Base-by-base conservation (phyloP, 345 rosid genomes). In the Microcos paniculata region DNA sequence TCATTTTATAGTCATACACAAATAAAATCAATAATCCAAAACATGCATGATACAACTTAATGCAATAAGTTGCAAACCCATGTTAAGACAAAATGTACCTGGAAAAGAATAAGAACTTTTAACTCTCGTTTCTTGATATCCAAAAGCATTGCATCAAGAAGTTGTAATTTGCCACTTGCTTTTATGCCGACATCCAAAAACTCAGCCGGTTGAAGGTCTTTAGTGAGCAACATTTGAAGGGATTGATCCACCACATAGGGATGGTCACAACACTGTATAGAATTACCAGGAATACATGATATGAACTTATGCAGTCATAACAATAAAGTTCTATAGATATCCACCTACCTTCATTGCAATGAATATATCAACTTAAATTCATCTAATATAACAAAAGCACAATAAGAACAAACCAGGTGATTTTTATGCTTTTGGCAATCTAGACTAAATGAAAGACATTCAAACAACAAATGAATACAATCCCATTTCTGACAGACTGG, bases 221-320 rank as follows among this genome's bases (percentile, higher is more conserved):
- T 80, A 33, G 66, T 76, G 64, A 91, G 82, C 57, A 75, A 70
- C 55, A 33, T 53, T 73, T 84, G 89, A 71, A 86, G 77, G 38
- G 80, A 76, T 68, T 80, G 53, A 86, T 93, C 91, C 85, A 78
- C 73, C 77, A 85, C 74, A 83, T 90, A 92, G 16, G 99, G 98
- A 84, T 93, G 96, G 82, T 93, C 94, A 83, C 98, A 96, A 83
- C 91, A 89, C 99, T 96, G 97, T 76, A 79, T 78, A 81, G 71
- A 52, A 73, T 43, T 62, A 79, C 33, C 80, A 75, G 45, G 53
- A 0, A 52, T 66, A 42, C 65, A 74, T 16, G 16, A 72, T n/a
- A 18, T 57, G 48, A 56, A 72, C 42, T 10, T n/a, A 70, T 62
- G 49, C 28, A 23, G 64, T 30, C 18, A 43, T n/a, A 57, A 16